Evolutionary conservation across 345 rosid genomes (phyloP).

Genomic region (Isatis tinctoria): DNA sequence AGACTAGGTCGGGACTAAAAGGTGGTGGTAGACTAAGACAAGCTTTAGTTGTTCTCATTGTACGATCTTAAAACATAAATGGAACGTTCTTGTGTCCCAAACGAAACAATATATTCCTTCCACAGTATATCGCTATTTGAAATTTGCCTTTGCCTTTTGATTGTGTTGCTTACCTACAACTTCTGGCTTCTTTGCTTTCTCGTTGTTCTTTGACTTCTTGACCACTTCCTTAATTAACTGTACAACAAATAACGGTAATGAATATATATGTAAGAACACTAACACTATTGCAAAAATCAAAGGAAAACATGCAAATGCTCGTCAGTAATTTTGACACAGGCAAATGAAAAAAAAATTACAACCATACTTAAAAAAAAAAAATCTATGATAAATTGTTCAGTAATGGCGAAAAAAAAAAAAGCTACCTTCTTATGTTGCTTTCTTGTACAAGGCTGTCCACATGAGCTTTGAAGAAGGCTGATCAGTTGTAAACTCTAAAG

Average conservation of each 20-base stretch:
- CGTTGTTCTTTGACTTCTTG: not conserved
- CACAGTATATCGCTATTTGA: not conserved
- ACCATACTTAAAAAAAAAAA: not conserved
- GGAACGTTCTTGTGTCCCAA: not conserved
- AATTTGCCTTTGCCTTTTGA: not conserved
- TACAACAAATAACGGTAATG: not conserved
- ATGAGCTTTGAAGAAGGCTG: not conserved
- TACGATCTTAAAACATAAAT: constrained; percentile 11
- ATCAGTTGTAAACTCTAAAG: not conserved
- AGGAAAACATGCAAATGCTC: not conserved
- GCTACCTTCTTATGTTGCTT: not conserved
- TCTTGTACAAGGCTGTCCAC: not conserved
- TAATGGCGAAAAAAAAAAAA: not conserved
- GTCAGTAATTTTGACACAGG: not conserved
- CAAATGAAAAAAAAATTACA: no score
- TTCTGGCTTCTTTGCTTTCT: not conserved
- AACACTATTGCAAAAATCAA: not conserved
- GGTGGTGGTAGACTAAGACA: constrained; percentile 14
- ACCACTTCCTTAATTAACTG: not conserved
- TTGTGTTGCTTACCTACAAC: not conserved
- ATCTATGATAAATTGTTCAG: not conserved
- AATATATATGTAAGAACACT: no score
- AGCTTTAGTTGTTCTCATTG: not conserved
- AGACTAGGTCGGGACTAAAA: not conserved
- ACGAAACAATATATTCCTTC: not conserved